phyloP scores from a whole-genome alignment of 768 basidiomycete species.

The Mycena venus region DNA sequence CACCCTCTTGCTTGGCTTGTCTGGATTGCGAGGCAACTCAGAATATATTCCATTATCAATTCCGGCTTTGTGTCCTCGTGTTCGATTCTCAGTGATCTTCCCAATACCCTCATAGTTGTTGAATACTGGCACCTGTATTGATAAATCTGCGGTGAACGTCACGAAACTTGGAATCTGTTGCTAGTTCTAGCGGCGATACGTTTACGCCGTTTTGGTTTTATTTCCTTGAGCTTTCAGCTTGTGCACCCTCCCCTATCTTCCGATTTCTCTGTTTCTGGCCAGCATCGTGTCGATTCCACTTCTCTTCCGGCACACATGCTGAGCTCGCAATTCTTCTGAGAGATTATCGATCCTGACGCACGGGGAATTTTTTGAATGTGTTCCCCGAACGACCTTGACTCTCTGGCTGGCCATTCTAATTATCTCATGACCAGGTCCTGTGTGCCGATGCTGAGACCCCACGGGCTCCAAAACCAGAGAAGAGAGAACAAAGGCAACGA shows the following conservation, averaged over 20 bases:
- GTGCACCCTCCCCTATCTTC: neutral
- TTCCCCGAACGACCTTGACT: no score
- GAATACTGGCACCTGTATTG: no score
- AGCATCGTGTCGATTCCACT: neutral
- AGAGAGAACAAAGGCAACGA: neutral
- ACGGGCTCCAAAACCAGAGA: neutral
- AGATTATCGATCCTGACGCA: neutral
- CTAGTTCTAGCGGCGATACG: no score
- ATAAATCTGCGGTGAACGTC: no score
- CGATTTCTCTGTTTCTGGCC: neutral
- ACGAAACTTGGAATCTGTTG: no score
- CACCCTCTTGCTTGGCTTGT: no score
- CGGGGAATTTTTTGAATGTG: neutral
- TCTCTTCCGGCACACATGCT: neutral
- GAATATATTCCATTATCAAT: no score
- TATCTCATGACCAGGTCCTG: neutral
- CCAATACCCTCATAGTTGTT: no score
- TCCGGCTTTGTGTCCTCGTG: neutral
- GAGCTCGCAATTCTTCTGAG: neutral
- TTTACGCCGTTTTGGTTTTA: no score
- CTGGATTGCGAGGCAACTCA: no score
- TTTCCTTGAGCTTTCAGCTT: slow-evolving; percentile 2
- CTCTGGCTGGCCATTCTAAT: neutral
- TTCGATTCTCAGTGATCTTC: slow-evolving; percentile 6
- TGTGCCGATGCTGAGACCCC: neutral